These are phyloP conservation scores for Lichtheimia corymbifera DNA, from an alignment of 371 early-diverging fungal species.

Conservation along the genomic window DNA sequence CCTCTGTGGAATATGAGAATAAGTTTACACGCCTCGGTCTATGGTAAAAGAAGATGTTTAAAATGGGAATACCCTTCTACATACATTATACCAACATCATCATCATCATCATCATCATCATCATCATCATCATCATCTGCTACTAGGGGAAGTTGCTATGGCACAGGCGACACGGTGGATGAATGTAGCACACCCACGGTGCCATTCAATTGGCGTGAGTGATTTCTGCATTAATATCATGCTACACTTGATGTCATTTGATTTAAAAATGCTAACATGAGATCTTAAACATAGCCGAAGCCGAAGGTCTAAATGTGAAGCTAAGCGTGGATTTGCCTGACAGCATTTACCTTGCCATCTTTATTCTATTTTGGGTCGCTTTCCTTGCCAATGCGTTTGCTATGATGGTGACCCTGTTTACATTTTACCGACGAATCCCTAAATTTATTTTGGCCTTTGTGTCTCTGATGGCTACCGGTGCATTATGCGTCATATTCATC, in stretches of 20 bases:
- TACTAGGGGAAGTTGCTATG: slow-evolving; percentile 21
- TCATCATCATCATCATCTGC: slow-evolving; percentile 4
- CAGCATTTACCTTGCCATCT: slow-evolving; percentile 33
- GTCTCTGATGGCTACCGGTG: slow-evolving; percentile 21
- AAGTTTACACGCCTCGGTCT: slow-evolving; percentile 22
- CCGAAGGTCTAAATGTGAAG: slow-evolving; percentile 12
- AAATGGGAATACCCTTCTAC: background rate
- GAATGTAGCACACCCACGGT: slow-evolving; percentile 27
- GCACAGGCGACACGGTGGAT: slow-evolving; percentile 3
- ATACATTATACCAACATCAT: background rate
- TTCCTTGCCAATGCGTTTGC: slow-evolving; percentile 39
- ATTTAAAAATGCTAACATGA: slow-evolving; percentile 1
- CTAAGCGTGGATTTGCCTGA: slow-evolving; percentile 13
- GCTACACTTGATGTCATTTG: background rate
- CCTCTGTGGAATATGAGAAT: slow-evolving; percentile 4
- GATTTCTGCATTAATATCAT: background rate
- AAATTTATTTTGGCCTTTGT: slow-evolving; percentile 26
- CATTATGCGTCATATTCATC: slow-evolving; percentile 14
- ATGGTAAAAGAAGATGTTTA: slow-evolving; percentile 11
- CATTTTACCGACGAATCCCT: slow-evolving; percentile 33
- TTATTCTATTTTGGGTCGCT: slow-evolving; percentile 47
- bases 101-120: slow-evolving; percentile 3
- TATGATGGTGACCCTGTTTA: slow-evolving; percentile 35
- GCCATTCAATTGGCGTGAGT: slow-evolving; percentile 28
- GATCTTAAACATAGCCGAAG: slow-evolving; percentile 13